phyloP scores from a whole-genome alignment of 805 yeast genomes.

The Monosporozyma aquatica region DNA sequence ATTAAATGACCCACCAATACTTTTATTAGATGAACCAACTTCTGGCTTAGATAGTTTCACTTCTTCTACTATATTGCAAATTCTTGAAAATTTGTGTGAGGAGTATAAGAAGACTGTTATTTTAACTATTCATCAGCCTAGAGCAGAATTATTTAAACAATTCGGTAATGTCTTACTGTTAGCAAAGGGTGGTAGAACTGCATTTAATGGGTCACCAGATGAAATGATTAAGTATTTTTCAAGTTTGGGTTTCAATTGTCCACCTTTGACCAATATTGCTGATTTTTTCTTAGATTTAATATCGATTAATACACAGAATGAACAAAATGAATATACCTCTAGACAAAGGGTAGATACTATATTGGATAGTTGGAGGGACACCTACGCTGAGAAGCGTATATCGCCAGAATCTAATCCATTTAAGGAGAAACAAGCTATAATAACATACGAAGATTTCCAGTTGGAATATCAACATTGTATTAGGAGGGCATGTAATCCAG shows the following conservation, averaged over 20 bases:
- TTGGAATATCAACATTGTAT: slow-evolving; percentile 15
- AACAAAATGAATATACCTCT: slow-evolving; percentile 34
- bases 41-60: slow-evolving; percentile 81
- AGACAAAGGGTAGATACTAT: slow-evolving; percentile 34
- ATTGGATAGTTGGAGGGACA: slow-evolving; percentile 32
- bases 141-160: slow-evolving; percentile 49
- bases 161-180: slow-evolving; percentile 68
- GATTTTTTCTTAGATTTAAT: slow-evolving; percentile 66
- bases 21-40: slow-evolving; percentile 81
- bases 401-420: neutral
- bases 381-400: neutral
- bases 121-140: slow-evolving; percentile 78
- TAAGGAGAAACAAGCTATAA: slow-evolving; percentile 1
- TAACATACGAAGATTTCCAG: slow-evolving; percentile 13
- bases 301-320: slow-evolving; percentile 44
- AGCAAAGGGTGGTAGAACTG: slow-evolving; percentile 64
- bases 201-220: slow-evolving; percentile 51
- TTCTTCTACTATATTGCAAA: slow-evolving; percentile 54
- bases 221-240: slow-evolving; percentile 42
- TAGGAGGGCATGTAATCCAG: slow-evolving; percentile 15
- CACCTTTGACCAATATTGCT: slow-evolving; percentile 57
- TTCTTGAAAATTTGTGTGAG: slow-evolving; percentile 46
- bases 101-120: slow-evolving; percentile 58
- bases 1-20: slow-evolving; percentile 58
- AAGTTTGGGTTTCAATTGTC: slow-evolving; percentile 45